A percentile compares a stretch with the other conserved stretches of the same genome.
Conservation (phyloP, 345 rosid genomes). For the Acer yangbiense region DNA sequence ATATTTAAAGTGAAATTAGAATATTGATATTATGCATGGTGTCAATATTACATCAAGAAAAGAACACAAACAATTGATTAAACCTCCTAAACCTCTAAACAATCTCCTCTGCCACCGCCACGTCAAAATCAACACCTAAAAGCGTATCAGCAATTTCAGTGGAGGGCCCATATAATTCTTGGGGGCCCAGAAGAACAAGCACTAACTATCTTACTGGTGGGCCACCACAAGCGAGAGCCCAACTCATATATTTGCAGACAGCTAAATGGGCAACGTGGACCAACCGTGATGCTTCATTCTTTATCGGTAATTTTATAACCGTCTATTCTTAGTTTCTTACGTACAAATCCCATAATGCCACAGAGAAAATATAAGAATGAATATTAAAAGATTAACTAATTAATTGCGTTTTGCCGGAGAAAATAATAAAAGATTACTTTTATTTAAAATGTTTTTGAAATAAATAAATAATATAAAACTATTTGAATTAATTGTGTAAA, state of each 20-base stretch:
- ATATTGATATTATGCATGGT: no score
- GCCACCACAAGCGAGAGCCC: background rate
- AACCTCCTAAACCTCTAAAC: background rate
- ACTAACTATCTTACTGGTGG: background rate
- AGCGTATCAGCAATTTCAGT: background rate
- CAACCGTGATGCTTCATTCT: background rate
- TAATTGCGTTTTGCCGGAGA: no score
- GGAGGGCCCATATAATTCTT: background rate
- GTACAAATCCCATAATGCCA: no score
- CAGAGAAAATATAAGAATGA: no score
- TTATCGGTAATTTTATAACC: background rate
- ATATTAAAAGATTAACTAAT: no score
- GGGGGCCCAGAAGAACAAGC: background rate
- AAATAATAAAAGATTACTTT: no score
- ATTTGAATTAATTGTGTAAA: no score
- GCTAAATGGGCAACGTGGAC: constrained; percentile 10
- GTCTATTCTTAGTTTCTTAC: background rate
- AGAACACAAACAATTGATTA: no score
- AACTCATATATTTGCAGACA: background rate
- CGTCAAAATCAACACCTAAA: background rate
- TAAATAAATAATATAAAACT: no score
- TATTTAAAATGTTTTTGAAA: no score
- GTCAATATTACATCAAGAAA: no score
- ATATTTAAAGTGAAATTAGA: no score
- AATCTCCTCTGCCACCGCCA: background rate